phyloP scores from a whole-genome alignment of 768 basidiomycete genomes.

The Myochromella boudieri region DNA sequence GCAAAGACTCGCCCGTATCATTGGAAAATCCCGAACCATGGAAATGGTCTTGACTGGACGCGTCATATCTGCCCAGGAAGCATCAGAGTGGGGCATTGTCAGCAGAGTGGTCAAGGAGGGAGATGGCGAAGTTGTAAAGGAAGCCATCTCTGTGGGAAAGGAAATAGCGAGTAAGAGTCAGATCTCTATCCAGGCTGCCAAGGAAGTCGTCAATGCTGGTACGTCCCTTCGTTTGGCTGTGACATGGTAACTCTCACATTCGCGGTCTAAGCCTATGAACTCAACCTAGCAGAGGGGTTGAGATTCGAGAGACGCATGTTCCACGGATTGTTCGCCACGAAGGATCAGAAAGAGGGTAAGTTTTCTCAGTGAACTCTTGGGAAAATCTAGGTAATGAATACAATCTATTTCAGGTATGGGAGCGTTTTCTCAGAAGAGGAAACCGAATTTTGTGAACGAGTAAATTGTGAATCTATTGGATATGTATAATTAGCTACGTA shows the following conservation, averaged over 20 bases:
- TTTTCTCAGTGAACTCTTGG: constrained; percentile 10
- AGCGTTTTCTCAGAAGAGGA: constrained; percentile 93
- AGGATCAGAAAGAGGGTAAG: constrained; percentile 93
- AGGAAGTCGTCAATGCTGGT: constrained; percentile 94
- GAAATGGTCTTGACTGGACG: constrained; percentile 91
- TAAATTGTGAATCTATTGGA: constrained; percentile 4
- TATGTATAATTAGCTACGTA: background rate
- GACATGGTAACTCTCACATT: constrained; percentile 2
- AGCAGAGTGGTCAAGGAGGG: constrained; percentile 77
- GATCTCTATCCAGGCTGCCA: constrained; percentile 81
- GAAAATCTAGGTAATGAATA: constrained; percentile 5
- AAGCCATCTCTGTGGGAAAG: constrained; percentile 80
- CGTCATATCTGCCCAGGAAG: constrained; percentile 76
- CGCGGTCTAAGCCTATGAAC: constrained; percentile 65
- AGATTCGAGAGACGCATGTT: constrained; percentile 87
- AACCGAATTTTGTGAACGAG: constrained; percentile 72
- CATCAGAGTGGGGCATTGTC: constrained; percentile 85
- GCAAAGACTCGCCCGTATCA: constrained; percentile 79
- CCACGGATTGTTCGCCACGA: constrained; percentile 89
- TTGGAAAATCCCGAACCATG: constrained; percentile 95
- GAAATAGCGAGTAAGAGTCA: constrained; percentile 81
- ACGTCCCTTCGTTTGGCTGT: constrained; percentile 13
- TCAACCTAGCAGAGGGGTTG: constrained; percentile 79
- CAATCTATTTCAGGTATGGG: constrained; percentile 70
- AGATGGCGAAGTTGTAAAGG: constrained; percentile 78